phyloP scores from a whole-genome alignment of 2,329 filamentous ascomycete species.

The Zasmidium cellare region DNA sequence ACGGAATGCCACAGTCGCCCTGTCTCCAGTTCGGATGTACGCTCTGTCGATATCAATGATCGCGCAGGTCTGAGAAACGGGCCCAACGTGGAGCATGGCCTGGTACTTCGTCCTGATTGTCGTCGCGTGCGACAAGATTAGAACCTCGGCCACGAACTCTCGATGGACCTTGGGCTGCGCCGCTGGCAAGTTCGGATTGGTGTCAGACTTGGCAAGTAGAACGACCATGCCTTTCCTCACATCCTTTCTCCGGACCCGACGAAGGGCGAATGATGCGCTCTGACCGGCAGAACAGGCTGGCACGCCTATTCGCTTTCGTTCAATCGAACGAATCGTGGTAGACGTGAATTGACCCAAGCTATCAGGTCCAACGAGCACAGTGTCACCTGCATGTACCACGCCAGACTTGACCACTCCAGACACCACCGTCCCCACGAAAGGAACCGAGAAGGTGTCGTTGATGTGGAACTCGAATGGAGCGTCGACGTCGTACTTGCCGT shows the following conservation, averaged over 20 bases:
- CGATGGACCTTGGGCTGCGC: conserved; percentile 53
- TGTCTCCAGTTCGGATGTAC: conserved; percentile 89
- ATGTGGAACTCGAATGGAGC: conserved; percentile 92
- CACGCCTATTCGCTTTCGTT: conserved; percentile 87
- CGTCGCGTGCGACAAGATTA: conserved; percentile 93
- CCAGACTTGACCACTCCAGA: conserved; percentile 85
- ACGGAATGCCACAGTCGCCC: conserved; percentile 90
- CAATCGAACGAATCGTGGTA: conserved; percentile 87
- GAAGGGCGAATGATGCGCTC: conserved; percentile 87
- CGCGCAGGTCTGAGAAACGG: conserved; percentile 90
- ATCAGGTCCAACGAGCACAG: conserved; percentile 85
- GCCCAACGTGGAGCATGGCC: conserved; percentile 95
- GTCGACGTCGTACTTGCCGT: conserved; percentile 85
- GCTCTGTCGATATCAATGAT: conserved; percentile 98
- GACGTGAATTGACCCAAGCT: conserved; percentile 84
- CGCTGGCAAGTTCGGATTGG: conserved; percentile 44
- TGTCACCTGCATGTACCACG: conserved; percentile 86
- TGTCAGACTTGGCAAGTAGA: conserved; percentile 72
- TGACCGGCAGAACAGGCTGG: conserved; percentile 88
- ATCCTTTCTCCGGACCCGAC: conserved; percentile 83
- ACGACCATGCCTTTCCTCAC: conserved; percentile 98
- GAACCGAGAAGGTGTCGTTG: conserved; percentile 97
- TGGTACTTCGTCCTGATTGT: conserved; percentile 97
- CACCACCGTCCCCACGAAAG: conserved; percentile 94
- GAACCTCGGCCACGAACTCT: conserved; percentile 67